Percentiles rank a stretch among this genome's conserved stretches.
phyloP scores from a whole-genome alignment of 208 protist species.

The Wallacemonas sp. region DNA sequence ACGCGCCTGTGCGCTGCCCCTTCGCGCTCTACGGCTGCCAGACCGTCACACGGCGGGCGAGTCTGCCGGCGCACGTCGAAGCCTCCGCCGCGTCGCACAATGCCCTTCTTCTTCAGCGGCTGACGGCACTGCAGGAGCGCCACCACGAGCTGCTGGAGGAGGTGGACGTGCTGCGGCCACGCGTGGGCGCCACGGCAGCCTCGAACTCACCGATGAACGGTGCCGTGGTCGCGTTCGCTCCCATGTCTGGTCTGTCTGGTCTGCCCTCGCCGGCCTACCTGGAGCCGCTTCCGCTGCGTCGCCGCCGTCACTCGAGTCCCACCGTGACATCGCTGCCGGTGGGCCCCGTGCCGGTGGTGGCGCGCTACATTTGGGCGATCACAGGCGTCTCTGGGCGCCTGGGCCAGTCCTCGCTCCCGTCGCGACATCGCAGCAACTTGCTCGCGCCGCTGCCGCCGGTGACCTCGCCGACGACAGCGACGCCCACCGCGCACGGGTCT shows the following conservation, averaged over 20 bases:
- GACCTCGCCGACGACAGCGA: background rate
- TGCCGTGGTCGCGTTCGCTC: no score
- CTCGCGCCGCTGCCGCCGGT: background rate
- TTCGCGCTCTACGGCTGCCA: constrained; percentile 42
- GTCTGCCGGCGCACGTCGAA: constrained; percentile 29
- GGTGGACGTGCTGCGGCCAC: constrained; percentile 39
- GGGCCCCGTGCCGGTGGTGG: background rate
- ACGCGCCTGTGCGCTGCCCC: constrained; percentile 29
- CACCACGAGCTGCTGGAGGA: constrained; percentile 32
- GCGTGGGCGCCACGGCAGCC: background rate
- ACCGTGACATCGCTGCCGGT: background rate
- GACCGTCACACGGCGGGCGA: constrained; percentile 13
- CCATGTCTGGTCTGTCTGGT: no score
- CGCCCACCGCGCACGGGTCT: background rate
- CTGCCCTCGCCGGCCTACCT: background rate
- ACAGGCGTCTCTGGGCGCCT: constrained; percentile 1
- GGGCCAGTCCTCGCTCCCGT: background rate
- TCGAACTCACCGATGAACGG: background rate
- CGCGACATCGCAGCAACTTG: background rate
- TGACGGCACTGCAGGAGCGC: constrained; percentile 21
- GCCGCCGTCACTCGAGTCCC: background rate
- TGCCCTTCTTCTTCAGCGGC: constrained; percentile 23
- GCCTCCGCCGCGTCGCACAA: constrained; percentile 23
- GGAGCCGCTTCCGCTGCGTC: background rate
- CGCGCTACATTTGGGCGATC: constrained; percentile 8